These are phyloP conservation scores for Xerocomellus chrysenteron DNA, from an alignment of 768 basidiomycete genomes.

Conservation along the genomic window DNA sequence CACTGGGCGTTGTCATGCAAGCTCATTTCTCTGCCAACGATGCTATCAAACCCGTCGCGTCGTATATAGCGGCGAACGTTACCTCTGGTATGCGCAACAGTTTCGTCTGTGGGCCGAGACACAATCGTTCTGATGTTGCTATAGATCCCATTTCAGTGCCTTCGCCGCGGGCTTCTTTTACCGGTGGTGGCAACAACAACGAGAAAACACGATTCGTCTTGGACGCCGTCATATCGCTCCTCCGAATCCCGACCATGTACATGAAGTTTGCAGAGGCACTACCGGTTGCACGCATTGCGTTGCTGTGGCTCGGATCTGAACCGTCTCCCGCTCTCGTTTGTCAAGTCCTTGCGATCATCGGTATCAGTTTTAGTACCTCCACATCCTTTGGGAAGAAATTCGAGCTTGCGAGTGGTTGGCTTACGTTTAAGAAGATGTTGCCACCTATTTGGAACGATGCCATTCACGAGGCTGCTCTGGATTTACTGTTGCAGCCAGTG, in stretches of 20 bases:
- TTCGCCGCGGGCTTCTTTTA: slow-evolving; percentile 16
- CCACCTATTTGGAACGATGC: slow-evolving; percentile 66
- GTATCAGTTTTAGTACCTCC: slow-evolving; percentile 52
- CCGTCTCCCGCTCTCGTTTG: slow-evolving; percentile 59
- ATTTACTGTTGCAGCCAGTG: slow-evolving; percentile 60
- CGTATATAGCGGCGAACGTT: slow-evolving; percentile 81
- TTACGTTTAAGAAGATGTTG: slow-evolving; percentile 63
- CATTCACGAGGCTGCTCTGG: slow-evolving; percentile 68
- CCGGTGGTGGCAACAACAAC: slow-evolving; percentile 30
- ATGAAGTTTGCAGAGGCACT: slow-evolving; percentile 71
- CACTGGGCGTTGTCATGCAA: slow-evolving; percentile 59
- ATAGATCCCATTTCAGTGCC: slow-evolving; percentile 4
- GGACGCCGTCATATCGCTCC: slow-evolving; percentile 57
- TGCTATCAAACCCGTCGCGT: slow-evolving; percentile 80
- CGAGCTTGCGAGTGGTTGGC: slow-evolving; percentile 85
- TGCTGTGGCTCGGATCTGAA: slow-evolving; percentile 78
- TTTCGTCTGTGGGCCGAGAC: neutral
- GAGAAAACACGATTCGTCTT: slow-evolving; percentile 70
- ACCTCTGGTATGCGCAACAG: slow-evolving; percentile 51
- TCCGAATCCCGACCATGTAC: slow-evolving; percentile 56
- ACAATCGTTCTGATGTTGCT: neutral
- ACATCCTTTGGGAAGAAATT: slow-evolving; percentile 76
- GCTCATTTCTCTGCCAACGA: slow-evolving; percentile 71
- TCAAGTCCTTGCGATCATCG: slow-evolving; percentile 60
- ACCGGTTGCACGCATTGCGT: slow-evolving; percentile 73